Conservation (phyloP, 495 filamentous ascomycete species). For the Talaromyces trachyspermus region DNA sequence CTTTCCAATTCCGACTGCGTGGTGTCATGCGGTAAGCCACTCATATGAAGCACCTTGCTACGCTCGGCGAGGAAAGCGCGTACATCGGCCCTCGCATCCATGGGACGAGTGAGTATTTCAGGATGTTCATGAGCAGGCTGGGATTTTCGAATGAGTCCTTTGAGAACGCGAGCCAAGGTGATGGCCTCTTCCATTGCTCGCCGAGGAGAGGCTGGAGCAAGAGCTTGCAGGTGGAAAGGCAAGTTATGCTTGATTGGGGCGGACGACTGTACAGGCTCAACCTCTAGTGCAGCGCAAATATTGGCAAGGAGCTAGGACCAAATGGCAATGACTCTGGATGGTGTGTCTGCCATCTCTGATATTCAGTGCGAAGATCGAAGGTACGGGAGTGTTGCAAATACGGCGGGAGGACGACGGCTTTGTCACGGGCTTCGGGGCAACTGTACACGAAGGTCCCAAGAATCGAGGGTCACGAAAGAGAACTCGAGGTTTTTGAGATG, state of each 20-base stretch:
- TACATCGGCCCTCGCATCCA: slow-evolving; percentile 97
- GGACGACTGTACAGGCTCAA: slow-evolving; percentile 91
- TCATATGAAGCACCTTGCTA: slow-evolving; percentile 97
- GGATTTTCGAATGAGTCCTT: slow-evolving; percentile 88
- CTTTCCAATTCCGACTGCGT: slow-evolving; percentile 97
- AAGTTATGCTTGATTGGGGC: slow-evolving; percentile 98
- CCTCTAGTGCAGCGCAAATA: slow-evolving; percentile 95
- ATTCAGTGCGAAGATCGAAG: slow-evolving; percentile 94
- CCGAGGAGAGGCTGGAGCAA: slow-evolving; percentile 92
- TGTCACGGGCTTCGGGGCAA: slow-evolving; percentile 95
- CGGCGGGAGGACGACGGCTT: slow-evolving; percentile 91
- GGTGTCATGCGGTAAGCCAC: slow-evolving; percentile 92
- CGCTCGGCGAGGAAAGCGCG: slow-evolving; percentile 89
- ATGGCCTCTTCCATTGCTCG: slow-evolving; percentile 97
- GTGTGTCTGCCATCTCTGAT: slow-evolving; percentile 95
- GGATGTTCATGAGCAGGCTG: slow-evolving; percentile 89
- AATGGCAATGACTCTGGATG: slow-evolving; percentile 97
- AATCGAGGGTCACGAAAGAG: slow-evolving; percentile 94
- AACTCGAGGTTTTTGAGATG: slow-evolving; percentile 83
- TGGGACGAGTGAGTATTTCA: slow-evolving; percentile 85
- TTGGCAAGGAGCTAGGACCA: slow-evolving; percentile 91
- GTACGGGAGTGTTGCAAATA: slow-evolving; percentile 96
- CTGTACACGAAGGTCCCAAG: slow-evolving; percentile 97
- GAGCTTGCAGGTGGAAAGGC: slow-evolving; percentile 92
- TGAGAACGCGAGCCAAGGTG: slow-evolving; percentile 84